Conservation (phyloP, 2,329 filamentous ascomycete genomes). For the Stachybotrys chartarum region DNA sequence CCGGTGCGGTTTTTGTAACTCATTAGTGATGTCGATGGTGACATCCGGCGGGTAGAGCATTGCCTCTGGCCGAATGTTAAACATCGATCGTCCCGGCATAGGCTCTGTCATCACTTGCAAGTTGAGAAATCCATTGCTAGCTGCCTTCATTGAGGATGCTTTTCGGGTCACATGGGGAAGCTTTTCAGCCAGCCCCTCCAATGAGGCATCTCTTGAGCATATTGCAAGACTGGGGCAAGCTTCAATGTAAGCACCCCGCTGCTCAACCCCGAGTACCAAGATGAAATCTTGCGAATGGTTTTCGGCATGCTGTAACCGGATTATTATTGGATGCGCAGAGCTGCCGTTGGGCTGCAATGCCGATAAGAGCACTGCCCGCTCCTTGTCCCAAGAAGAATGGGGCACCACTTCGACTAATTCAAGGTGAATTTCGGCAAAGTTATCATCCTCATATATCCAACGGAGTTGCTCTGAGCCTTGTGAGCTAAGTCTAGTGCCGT, state of each 20-base stretch:
- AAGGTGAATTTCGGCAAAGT: conserved; percentile 1
- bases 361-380: not conserved
- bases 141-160: not conserved
- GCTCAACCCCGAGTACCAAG: conserved; percentile 1
- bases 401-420: conserved; percentile 1
- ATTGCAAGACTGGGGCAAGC: conserved; percentile 1
- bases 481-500: not conserved
- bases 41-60: not conserved
- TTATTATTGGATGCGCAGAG: not conserved
- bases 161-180: not conserved
- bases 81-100: not conserved
- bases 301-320: not conserved
- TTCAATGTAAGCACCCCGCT: not conserved
- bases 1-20: not conserved
- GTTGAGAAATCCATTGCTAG: conserved; percentile 2
- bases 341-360: not conserved
- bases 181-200: not conserved
- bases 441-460: not conserved
- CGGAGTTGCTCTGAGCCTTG: not conserved
- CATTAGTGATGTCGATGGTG: conserved; percentile 3
- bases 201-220: not conserved
- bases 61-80: not conserved
- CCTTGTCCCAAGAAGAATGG: conserved; percentile 1
- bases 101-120: conserved; percentile 1
- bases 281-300: conserved; percentile 1